Evolutionary conservation across 2,329 filamentous ascomycete genomes (phyloP).

Genomic region (Lasiodiplodia hormozganensis): DNA sequence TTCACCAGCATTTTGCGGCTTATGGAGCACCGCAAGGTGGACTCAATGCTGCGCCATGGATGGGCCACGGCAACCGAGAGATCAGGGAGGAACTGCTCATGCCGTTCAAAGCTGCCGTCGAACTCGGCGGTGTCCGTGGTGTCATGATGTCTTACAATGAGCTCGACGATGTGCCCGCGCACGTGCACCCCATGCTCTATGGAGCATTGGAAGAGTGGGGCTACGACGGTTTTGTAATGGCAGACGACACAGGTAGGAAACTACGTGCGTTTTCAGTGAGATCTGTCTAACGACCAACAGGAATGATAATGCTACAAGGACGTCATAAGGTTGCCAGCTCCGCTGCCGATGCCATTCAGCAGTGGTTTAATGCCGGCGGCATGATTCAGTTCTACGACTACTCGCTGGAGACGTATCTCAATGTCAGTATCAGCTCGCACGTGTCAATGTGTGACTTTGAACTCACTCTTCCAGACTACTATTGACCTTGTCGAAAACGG

Average conservation of each 20-base stretch:
- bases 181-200: conserved; percentile 51
- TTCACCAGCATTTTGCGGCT: conserved; percentile 49
- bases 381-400: conserved; percentile 58
- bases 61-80: conserved; percentile 53
- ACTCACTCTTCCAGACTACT: conserved; percentile 28
- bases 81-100: conserved; percentile 52
- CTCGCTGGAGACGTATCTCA: conserved; percentile 48
- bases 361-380: conserved; percentile 55
- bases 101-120: conserved; percentile 53
- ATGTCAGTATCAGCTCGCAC: conserved; percentile 29
- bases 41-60: conserved; percentile 53
- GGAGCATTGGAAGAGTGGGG: conserved; percentile 49
- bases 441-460: no score
- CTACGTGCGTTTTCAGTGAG: no score
- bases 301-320: conserved; percentile 37
- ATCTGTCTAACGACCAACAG: no score
- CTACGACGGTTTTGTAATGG: conserved; percentile 52
- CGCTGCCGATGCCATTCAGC: conserved; percentile 49
- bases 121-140: conserved; percentile 51
- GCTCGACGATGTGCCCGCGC: conserved; percentile 50
- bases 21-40: conserved; percentile 53
- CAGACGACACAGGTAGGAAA: conserved; percentile 43
- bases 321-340: conserved; percentile 49
- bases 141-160: conserved; percentile 57
- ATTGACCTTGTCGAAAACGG: conserved; percentile 46